A percentile compares a stretch with the other conserved stretches of the same genome.
Evolutionary conservation across 805 yeast species (phyloP).

Genomic region (Yarrowia sp.): DNA sequence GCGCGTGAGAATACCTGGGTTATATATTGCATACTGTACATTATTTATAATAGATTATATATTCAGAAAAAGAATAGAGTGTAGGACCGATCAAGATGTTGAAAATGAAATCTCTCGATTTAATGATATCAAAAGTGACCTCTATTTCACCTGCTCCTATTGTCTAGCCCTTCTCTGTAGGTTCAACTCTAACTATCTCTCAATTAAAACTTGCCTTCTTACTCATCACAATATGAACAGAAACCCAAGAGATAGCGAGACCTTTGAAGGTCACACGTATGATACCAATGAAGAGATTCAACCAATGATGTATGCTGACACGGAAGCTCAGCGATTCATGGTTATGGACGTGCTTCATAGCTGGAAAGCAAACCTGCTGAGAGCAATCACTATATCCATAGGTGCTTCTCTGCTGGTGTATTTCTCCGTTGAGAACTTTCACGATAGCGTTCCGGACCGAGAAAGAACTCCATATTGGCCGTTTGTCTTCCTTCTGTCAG

Average conservation of each 20-base stretch:
- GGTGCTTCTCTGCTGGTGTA: not conserved
- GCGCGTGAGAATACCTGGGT: not conserved
- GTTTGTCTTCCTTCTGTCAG: not conserved
- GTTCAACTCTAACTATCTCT: constrained; percentile 7
- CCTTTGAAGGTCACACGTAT: not conserved
- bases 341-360: not conserved
- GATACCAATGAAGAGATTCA: constrained; percentile 25
- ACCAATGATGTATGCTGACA: constrained; percentile 3
- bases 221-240: constrained; percentile 3
- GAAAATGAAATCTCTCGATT: too few relatives aligned
- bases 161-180: too few relatives aligned
- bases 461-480: not conserved
- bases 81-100: too few relatives aligned
- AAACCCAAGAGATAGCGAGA: constrained; percentile 1
- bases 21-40: constrained; percentile 29
- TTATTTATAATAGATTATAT: constrained; percentile 29
- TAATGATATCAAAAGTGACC: not conserved
- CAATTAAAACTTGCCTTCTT: not conserved
- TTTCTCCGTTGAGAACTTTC: not conserved
- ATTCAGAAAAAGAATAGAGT: not conserved
- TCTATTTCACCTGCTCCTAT: not conserved
- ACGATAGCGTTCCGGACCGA: not conserved
- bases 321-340: constrained; percentile 1
- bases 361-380: constrained; percentile 15
- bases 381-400: constrained; percentile 1